These are phyloP conservation scores for Globisporangium paroecandrum DNA, from an alignment of 352 stramenopile genomes.

Conservation along the genomic window DNA sequence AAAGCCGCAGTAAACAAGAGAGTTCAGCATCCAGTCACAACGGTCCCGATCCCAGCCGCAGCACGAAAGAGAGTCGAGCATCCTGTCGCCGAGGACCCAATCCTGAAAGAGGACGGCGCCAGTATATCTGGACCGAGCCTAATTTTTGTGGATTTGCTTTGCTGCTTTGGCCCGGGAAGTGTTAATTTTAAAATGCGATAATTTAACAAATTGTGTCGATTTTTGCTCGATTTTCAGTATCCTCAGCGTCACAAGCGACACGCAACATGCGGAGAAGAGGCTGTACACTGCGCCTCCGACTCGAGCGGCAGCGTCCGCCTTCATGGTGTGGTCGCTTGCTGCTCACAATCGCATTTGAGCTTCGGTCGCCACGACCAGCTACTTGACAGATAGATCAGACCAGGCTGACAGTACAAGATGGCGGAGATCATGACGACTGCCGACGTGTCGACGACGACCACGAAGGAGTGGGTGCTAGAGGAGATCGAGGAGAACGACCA, in stretches of 20 bases:
- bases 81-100: neutral
- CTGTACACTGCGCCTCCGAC: neutral
- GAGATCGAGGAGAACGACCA: neutral
- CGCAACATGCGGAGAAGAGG: neutral
- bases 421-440: neutral
- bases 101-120: neutral
- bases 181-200: too few species aligned
- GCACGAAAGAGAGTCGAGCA: too few species aligned
- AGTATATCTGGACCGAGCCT: neutral
- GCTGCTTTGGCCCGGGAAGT: neutral
- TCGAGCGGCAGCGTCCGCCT: neutral
- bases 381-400: neutral
- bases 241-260: too few species aligned
- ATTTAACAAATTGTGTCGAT: too few species aligned
- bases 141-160: neutral
- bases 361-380: neutral
- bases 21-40: neutral
- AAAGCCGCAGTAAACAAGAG: neutral
- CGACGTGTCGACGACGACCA: neutral
- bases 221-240: too few species aligned
- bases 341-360: slow-evolving; percentile 10
- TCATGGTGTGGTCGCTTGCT: neutral
- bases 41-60: too few species aligned
- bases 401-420: neutral
- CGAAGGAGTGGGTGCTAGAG: neutral